Percentiles rank a stretch among this genome's conserved stretches.
These are phyloP conservation scores for Chlorella sorokiniana DNA, from an alignment of 139 green algal species.

Conservation along the genomic window DNA sequence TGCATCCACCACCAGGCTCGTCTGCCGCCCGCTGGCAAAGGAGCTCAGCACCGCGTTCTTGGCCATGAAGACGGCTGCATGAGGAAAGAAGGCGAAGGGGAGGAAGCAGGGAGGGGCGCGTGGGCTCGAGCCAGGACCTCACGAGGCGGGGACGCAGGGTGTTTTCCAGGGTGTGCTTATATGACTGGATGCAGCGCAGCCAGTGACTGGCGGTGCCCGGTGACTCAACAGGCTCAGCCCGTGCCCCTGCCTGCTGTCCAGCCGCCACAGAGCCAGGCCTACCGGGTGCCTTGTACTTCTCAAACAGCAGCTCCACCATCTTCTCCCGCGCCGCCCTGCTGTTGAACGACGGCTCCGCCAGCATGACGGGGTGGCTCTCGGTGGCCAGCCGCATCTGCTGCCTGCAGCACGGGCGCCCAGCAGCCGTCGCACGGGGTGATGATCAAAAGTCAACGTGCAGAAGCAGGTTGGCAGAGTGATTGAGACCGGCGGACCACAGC, in stretches of 20 bases:
- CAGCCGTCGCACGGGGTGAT: neutral
- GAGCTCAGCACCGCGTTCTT: conserved; percentile 87
- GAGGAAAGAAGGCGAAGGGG: neutral
- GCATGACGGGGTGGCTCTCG: conserved; percentile 87
- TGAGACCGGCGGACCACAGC: too few relatives aligned
- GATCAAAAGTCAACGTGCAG: neutral
- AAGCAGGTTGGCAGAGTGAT: too few relatives aligned
- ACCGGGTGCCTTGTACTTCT: conserved; percentile 71
- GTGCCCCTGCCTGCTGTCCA: too few relatives aligned
- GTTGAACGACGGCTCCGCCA: conserved; percentile 86
- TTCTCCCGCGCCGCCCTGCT: conserved; percentile 74
- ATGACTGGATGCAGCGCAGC: too few relatives aligned
- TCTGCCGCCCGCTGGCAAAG: conserved; percentile 89
- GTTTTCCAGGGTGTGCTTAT: too few relatives aligned
- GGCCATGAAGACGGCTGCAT: conserved; percentile 85
- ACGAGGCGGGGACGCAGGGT: too few relatives aligned
- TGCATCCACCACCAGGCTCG: conserved; percentile 88
- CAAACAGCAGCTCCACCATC: conserved; percentile 85
- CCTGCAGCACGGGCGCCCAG: conserved; percentile 43
- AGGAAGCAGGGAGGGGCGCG: neutral
- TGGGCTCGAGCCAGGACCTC: too few relatives aligned
- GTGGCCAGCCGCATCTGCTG: conserved; percentile 81
- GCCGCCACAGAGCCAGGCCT: too few relatives aligned
- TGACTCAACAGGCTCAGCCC: too few relatives aligned
- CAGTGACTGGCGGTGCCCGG: too few relatives aligned